Evolutionary conservation across 75 land plant species (phyloP).

Genomic region (Sequoiadendron giganteum): DNA sequence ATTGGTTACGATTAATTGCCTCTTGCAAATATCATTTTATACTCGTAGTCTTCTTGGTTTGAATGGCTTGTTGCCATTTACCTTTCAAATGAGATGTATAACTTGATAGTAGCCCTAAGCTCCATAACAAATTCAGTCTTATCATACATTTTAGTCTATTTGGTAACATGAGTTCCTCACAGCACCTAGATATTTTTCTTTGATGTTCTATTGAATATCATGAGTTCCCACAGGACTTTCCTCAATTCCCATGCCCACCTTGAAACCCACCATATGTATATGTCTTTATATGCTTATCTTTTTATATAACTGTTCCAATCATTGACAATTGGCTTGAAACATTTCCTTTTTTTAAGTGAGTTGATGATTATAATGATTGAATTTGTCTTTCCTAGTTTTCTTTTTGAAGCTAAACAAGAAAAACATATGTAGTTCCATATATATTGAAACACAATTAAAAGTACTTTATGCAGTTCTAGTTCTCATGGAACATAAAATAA

Average conservation of each 20-base stretch:
- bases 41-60: not conserved
- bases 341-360: not conserved
- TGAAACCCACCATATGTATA: not conserved
- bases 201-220: no score
- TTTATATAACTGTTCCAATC: not conserved
- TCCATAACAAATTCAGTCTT: not conserved
- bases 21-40: not conserved
- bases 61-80: not conserved
- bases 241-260: not conserved
- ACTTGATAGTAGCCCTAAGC: not conserved
- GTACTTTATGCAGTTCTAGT: not conserved
- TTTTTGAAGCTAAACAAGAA: not conserved
- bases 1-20: not conserved
- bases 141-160: not conserved
- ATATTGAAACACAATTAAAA: not conserved
- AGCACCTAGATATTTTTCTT: not conserved
- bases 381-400: not conserved
- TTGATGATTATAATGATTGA: not conserved
- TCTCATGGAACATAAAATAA: not conserved
- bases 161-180: not conserved
- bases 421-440: not conserved
- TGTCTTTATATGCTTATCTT: not conserved
- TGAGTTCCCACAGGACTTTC: not conserved
- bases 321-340: not conserved
- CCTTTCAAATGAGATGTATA: not conserved